Evolutionary conservation across 2,329 filamentous ascomycete genomes (phyloP), one percentile per base, ranked within the genome.

Genomic region (Botrytis pseudocinerea): DNA sequence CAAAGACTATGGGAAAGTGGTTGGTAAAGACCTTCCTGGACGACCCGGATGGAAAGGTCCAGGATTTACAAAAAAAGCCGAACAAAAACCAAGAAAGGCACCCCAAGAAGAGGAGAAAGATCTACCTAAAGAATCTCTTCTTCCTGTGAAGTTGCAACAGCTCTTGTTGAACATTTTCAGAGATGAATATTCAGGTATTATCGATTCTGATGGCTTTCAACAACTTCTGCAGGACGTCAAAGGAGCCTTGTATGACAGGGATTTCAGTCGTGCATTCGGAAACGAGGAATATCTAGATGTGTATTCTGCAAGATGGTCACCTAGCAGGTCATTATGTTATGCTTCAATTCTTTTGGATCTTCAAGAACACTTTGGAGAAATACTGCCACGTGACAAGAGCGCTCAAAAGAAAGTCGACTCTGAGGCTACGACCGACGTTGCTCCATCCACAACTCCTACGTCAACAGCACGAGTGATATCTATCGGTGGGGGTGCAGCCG

Each of bases 231-330:
- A 97, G 80, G 89, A 91, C 70, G 89, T 98, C 75, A 99, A 98
- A 82, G 87, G 90, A 12, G 93, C 95, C 76, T 86, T 99, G 14
- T 98, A 92, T 81, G 90, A 92, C 73, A 89, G 96, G 46, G 93
- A 98, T 81, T 98, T 98, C 82, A 86, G 86, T 20, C 84, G 85
- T 25, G 95, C 95, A 0, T 99, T 98, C 83, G 90, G 90, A 0
- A 86, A 86, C 63, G 86, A 89, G 72, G 89, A 92, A 62, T 88
- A 91, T 78, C 86, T 98, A 28, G 89, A 92, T 74, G 93, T 92
- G 16, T 99, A 99, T 84, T 93, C 94, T 14, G 89, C 93, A 71
- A 85, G 96, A 78, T 99, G 95, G 95, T 97, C 94, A 82, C 93
- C 95, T 2, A 92, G 92, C 70, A 87, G 96, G 70, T 92, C 94